phyloP scores from a whole-genome alignment of 2,329 filamentous ascomycete genomes.

The Trichoderma breve region DNA sequence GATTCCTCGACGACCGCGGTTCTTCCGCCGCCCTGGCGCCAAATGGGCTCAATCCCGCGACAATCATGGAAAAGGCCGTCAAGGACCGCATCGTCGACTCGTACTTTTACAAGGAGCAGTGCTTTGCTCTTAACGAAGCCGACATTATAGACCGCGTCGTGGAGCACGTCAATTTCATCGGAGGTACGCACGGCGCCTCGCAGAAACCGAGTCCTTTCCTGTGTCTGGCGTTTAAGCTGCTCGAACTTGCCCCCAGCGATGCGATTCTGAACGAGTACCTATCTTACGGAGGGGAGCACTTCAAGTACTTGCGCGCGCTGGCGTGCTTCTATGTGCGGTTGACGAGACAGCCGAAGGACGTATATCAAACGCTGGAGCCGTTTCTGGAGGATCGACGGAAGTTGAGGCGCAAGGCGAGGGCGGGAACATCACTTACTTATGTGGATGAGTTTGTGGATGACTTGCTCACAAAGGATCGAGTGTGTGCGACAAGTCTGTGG shows the following conservation, averaged over 20 bases:
- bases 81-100: constrained; percentile 92
- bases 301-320: constrained; percentile 85
- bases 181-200: constrained; percentile 79
- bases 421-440: constrained; percentile 72
- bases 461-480: constrained; percentile 79
- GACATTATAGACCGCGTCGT: constrained; percentile 86
- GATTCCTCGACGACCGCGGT: constrained; percentile 88
- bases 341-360: constrained; percentile 76
- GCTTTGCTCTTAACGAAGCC: constrained; percentile 86
- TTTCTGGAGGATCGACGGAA: constrained; percentile 81
- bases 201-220: constrained; percentile 92
- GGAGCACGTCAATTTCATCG: constrained; percentile 76
- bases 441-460: constrained; percentile 95
- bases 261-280: constrained; percentile 80
- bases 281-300: constrained; percentile 68
- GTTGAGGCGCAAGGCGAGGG: constrained; percentile 71
- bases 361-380: constrained; percentile 79
- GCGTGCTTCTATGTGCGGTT: constrained; percentile 92
- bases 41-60: constrained; percentile 89
- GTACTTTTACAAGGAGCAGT: constrained; percentile 99
- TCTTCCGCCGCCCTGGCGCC: constrained; percentile 72
- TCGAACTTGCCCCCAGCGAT: constrained; percentile 80
- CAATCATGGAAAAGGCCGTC: constrained; percentile 91
- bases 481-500: constrained; percentile 89
- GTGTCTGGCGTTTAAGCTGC: constrained; percentile 89